Evolutionary conservation across 2,329 filamentous ascomycete genomes (phyloP).

Genomic region (Nemania sp.): DNA sequence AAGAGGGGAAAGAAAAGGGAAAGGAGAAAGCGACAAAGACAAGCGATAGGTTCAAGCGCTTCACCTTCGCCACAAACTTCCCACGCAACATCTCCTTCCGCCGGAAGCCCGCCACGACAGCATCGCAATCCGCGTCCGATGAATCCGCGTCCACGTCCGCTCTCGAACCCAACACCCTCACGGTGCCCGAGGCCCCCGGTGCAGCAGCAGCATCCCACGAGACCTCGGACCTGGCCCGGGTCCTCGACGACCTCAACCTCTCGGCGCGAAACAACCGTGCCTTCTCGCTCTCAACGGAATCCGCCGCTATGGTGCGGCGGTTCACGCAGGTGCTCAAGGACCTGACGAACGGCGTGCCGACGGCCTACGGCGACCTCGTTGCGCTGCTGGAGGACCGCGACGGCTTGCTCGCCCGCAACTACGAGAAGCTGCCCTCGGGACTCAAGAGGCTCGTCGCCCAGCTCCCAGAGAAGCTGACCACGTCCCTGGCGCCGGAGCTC

Average conservation of each 20-base stretch:
- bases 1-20: no score
- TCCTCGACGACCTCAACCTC: slow-evolving; percentile 84
- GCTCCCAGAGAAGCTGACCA: slow-evolving; percentile 80
- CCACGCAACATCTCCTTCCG: slow-evolving; percentile 39
- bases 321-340: slow-evolving; percentile 94
- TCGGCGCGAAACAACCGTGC: slow-evolving; percentile 83
- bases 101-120: slow-evolving; percentile 29
- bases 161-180: slow-evolving; percentile 38
- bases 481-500: slow-evolving; percentile 77
- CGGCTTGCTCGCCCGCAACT: slow-evolving; percentile 61
- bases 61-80: slow-evolving; percentile 46
- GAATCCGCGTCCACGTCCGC: slow-evolving; percentile 32
- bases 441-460: slow-evolving; percentile 85
- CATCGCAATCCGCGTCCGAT: slow-evolving; percentile 43
- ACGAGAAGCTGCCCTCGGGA: slow-evolving; percentile 73
- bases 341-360: slow-evolving; percentile 88
- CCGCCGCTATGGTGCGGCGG: slow-evolving; percentile 75
- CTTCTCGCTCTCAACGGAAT: slow-evolving; percentile 83
- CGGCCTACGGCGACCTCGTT: slow-evolving; percentile 87
- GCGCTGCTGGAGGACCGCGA: slow-evolving; percentile 64
- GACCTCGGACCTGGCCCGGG: slow-evolving; percentile 69
- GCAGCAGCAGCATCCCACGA: slow-evolving; percentile 50
- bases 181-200: slow-evolving; percentile 45
- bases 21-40: slow-evolving; percentile 35
- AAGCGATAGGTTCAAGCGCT: slow-evolving; percentile 40